A percentile compares a stretch with the other conserved stretches of the same genome.
Conservation (phyloP, 495 filamentous ascomycete genomes). For the Cercophora scortea region DNA sequence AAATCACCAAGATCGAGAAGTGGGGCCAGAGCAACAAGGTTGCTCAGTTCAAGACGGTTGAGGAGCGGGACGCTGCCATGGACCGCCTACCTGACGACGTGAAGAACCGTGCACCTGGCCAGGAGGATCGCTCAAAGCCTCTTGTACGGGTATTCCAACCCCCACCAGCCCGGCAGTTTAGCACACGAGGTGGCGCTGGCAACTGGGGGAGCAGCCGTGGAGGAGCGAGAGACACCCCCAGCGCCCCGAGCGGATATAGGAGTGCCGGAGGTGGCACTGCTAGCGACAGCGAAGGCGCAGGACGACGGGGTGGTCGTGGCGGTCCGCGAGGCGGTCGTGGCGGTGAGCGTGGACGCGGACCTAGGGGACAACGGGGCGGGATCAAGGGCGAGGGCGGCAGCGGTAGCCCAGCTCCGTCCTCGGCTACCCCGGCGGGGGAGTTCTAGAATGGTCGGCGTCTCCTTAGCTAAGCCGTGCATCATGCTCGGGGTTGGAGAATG, state of each 20-base stretch:
- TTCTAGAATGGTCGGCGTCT: constrained; percentile 22
- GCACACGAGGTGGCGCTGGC: constrained; percentile 54
- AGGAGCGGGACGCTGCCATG: constrained; percentile 71
- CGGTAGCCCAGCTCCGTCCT: constrained; percentile 42
- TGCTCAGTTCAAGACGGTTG: constrained; percentile 65
- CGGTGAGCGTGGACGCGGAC: constrained; percentile 38
- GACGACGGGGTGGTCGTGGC: constrained; percentile 59
- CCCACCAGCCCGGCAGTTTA: constrained; percentile 42
- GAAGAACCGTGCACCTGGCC: constrained; percentile 50
- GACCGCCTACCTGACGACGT: constrained; percentile 63
- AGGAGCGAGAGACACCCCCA: constrained; percentile 28
- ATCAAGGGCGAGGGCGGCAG: constrained; percentile 45
- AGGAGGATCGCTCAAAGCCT: constrained; percentile 62
- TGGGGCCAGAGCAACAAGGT: constrained; percentile 68
- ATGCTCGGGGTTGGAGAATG: no score
- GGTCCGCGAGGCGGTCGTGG: constrained; percentile 44
- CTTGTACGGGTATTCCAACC: constrained; percentile 74
- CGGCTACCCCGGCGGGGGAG: constrained; percentile 38
- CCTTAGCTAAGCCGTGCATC: no score
- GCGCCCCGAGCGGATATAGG: constrained; percentile 56
- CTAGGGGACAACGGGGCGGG: constrained; percentile 54
- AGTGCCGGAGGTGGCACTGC: constrained; percentile 54
- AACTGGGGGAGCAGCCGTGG: constrained; percentile 67
- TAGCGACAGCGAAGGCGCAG: constrained; percentile 72
- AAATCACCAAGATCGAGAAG: constrained; percentile 72